A percentile compares a stretch with the other conserved stretches of the same genome.
Conservation (phyloP, 192 early-diverging fungal genomes). For the Dissophora globulifera region DNA sequence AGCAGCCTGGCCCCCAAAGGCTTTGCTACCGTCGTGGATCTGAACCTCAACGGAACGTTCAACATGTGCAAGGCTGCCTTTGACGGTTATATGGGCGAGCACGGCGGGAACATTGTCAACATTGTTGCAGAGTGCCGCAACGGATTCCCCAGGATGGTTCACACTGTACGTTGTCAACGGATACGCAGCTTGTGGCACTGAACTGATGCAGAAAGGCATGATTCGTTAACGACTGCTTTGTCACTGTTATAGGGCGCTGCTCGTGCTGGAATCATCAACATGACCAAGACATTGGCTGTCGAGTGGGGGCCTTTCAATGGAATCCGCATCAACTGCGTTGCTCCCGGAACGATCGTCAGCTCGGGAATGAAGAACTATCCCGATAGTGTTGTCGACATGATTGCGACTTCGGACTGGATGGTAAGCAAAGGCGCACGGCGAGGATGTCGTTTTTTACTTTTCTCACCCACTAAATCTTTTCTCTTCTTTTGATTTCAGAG, state of each 20-base stretch:
- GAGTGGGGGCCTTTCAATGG: conserved; percentile 61
- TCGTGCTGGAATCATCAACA: conserved; percentile 63
- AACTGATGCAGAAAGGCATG: too few species aligned
- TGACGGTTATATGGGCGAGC: conserved; percentile 54
- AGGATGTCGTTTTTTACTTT: too few species aligned
- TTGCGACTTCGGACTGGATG: conserved; percentile 43
- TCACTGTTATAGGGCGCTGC: conserved; percentile 56
- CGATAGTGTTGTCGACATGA: conserved; percentile 49
- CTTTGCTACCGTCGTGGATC: conserved; percentile 58
- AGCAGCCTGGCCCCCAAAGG: conserved; percentile 44
- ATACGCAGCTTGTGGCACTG: too few species aligned
- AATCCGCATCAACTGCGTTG: conserved; percentile 65
- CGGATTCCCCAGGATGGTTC: conserved; percentile 55
- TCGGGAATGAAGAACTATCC: conserved; percentile 64
- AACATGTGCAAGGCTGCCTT: conserved; percentile 62
- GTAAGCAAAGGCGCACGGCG: conserved; percentile 5
- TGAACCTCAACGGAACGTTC: conserved; percentile 65
- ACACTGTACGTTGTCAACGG: conserved; percentile 28
- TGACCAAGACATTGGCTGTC: conserved; percentile 61
- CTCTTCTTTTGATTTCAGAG: conserved; percentile 40
- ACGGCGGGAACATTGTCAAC: conserved; percentile 57
- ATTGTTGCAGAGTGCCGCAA: conserved; percentile 62
- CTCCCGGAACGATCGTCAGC: conserved; percentile 63
- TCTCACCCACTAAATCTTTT: too few species aligned
- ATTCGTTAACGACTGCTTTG: neutral